These are phyloP conservation scores for Telopea speciosissima DNA, from an alignment of 177 flowering plant species.

Conservation along the genomic window DNA sequence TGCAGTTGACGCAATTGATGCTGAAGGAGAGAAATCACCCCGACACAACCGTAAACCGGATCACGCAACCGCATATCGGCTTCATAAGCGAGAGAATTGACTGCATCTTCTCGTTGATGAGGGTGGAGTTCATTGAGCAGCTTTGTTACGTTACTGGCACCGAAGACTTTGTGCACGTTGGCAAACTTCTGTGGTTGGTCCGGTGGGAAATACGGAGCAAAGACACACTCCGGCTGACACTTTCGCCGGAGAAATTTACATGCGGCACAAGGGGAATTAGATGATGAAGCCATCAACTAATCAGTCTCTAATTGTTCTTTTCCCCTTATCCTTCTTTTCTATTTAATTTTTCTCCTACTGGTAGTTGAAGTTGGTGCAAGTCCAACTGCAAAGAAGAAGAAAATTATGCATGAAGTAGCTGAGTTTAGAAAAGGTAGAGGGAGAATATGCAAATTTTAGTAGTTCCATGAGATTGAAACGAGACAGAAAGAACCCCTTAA, in stretches of 20 bases:
- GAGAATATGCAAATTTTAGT: not conserved
- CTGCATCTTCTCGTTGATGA: constrained; percentile 66
- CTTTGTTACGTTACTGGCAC: constrained; percentile 67
- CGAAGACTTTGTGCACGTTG: constrained; percentile 69
- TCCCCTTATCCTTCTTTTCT: not conserved
- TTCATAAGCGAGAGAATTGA: constrained; percentile 63
- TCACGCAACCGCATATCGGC: constrained; percentile 71
- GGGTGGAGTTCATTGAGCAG: constrained; percentile 66
- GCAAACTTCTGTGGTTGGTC: constrained; percentile 71
- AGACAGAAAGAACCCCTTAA: not conserved
- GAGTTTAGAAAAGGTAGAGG: too few relatives aligned
- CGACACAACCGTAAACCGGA: constrained; percentile 75
- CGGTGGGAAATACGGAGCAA: constrained; percentile 73
- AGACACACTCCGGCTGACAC: constrained; percentile 66
- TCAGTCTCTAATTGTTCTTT: too few relatives aligned
- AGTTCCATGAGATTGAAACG: not conserved
- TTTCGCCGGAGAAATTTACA: constrained; percentile 65
- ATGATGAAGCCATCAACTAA: constrained; percentile 35
- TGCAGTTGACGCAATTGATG: constrained; percentile 69
- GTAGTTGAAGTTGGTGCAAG: not conserved
- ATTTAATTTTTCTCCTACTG: not conserved
- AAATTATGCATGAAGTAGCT: too few relatives aligned
- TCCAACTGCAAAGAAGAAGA: not conserved
- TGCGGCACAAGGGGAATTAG: constrained; percentile 65
- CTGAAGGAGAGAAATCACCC: constrained; percentile 63